Evolutionary conservation across 345 rosid genomes (phyloP).

Genomic region (Streptanthus diversifolius): DNA sequence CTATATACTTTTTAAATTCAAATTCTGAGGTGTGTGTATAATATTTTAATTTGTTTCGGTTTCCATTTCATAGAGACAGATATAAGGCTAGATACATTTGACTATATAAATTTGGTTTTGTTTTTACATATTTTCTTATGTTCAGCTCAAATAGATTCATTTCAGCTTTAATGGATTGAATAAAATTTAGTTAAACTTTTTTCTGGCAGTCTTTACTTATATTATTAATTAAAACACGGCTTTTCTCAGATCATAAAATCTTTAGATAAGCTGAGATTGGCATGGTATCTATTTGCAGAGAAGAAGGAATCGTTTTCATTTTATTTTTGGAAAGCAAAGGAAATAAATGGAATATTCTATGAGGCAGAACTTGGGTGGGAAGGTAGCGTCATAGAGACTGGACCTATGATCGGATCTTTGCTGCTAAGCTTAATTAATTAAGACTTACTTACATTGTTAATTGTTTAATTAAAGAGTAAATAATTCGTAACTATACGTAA

Average conservation of each 20-base stretch:
- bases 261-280: slow-evolving; percentile 9
- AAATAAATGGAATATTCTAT: slow-evolving; percentile 19
- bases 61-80: neutral
- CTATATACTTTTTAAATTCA: neutral
- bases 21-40: neutral
- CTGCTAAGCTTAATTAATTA: slow-evolving; percentile 5
- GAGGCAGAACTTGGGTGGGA: slow-evolving; percentile 15
- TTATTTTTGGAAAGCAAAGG: neutral
- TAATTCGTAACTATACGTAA: slow-evolving; percentile 12
- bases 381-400: slow-evolving; percentile 27
- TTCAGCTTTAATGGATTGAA: neutral
- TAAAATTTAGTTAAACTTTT: neutral
- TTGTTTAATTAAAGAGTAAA: neutral
- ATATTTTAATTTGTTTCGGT: neutral
- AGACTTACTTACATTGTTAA: slow-evolving; percentile 4
- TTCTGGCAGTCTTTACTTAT: neutral
- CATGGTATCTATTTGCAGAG: slow-evolving; percentile 26
- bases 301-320: slow-evolving; percentile 14
- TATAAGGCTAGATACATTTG: neutral
- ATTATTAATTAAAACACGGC: neutral
- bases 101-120: neutral
- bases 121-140: neutral
- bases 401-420: slow-evolving; percentile 35
- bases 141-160: neutral
- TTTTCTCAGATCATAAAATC: neutral